Conservation (phyloP, 1,284 basidiomycete species). For the Pisolithus thermaeus region DNA sequence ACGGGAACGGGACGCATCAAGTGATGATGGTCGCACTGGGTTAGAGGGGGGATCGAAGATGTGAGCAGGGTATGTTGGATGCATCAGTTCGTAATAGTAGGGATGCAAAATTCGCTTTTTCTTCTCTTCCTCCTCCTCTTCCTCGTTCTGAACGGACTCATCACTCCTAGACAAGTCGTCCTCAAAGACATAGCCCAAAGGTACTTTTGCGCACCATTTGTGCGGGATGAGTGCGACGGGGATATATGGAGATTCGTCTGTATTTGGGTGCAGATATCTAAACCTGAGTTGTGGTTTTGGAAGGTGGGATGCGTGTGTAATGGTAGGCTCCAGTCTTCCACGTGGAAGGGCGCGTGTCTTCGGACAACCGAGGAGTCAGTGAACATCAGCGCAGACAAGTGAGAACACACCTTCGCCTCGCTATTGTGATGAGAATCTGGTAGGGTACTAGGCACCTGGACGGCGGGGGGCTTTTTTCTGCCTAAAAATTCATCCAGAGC, state of each 20-base stretch:
- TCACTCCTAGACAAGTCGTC: slow-evolving; percentile 31
- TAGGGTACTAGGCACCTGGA: slow-evolving; percentile 43
- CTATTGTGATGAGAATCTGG: slow-evolving; percentile 7
- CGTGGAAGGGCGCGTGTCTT: slow-evolving; percentile 24
- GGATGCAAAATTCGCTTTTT: slow-evolving; percentile 50
- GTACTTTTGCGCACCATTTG: slow-evolving; percentile 78
- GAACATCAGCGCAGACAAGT: neutral
- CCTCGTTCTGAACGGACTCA: slow-evolving; percentile 10
- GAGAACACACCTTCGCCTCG: slow-evolving; percentile 17
- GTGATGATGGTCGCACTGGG: slow-evolving; percentile 48
- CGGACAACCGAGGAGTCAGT: slow-evolving; percentile 15
- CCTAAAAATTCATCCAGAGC: slow-evolving; percentile 79
- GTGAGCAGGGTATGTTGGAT: slow-evolving; percentile 63
- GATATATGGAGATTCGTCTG: slow-evolving; percentile 47
- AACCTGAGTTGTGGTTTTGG: slow-evolving; percentile 79
- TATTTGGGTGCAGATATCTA: slow-evolving; percentile 53
- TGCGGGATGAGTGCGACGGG: slow-evolving; percentile 49
- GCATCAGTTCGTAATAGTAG: slow-evolving; percentile 76
- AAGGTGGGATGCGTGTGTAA: slow-evolving; percentile 67
- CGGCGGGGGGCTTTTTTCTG: slow-evolving; percentile 58
- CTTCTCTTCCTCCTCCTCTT: slow-evolving; percentile 18
- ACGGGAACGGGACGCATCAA: slow-evolving; percentile 27
- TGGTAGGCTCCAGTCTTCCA: slow-evolving; percentile 48
- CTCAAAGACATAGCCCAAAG: slow-evolving; percentile 56
- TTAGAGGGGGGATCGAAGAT: slow-evolving; percentile 50